These are phyloP conservation scores for Climacium dendroides DNA, from an alignment of 225 moss, liverwort and hornwort genomes.

Conservation along the genomic window DNA sequence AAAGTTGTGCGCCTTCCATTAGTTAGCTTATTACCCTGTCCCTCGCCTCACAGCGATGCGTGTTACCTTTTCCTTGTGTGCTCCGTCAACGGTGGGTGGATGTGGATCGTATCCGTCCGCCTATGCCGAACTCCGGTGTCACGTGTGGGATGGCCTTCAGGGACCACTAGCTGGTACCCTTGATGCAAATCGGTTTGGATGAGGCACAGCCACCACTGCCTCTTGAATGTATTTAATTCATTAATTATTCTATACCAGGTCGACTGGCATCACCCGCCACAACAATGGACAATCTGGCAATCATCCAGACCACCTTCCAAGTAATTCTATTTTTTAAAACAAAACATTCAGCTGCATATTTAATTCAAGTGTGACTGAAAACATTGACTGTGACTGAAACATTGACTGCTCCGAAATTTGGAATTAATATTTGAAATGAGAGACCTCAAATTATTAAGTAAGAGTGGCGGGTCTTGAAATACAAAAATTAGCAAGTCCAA, in stretches of 20 bases:
- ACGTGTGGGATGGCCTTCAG: background rate
- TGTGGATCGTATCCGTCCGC: background rate
- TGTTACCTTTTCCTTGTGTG: background rate
- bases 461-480: background rate
- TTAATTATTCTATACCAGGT: background rate
- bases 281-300: background rate
- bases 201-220: background rate
- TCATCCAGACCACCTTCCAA: background rate
- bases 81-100: background rate
- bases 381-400: background rate
- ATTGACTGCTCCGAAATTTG: background rate
- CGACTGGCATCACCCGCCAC: background rate
- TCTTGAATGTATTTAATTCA: no score
- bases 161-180: no score
- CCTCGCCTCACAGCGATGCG: background rate
- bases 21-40: background rate
- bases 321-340: background rate
- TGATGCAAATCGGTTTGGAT: background rate
- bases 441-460: background rate
- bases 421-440: background rate
- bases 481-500: no score
- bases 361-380: background rate
- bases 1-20: no score
- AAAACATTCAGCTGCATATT: background rate
- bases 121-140: background rate